Percentiles rank a stretch among this genome's conserved stretches.
Conservation (phyloP, 169 alveolate species). For the Theileria annulata region DNA sequence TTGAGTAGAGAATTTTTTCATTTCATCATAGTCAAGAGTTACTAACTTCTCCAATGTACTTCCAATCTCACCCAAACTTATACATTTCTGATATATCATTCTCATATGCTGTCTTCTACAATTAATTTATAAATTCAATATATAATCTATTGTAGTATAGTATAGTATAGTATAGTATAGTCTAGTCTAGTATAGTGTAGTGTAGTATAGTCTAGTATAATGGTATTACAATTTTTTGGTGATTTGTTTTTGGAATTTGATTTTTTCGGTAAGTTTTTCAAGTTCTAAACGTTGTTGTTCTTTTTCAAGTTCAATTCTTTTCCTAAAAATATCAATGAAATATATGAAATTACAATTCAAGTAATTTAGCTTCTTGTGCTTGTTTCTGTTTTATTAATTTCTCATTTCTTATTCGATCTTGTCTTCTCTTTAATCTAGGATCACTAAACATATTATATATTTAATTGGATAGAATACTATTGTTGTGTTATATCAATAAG, state of each 20-base stretch:
- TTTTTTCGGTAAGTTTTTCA: constrained; percentile 32
- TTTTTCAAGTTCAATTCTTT: constrained; percentile 27
- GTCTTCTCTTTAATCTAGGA: constrained; percentile 68
- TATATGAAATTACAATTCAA: constrained; percentile 19
- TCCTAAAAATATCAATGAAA: neutral
- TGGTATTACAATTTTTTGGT: constrained; percentile 50
- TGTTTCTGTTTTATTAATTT: constrained; percentile 36
- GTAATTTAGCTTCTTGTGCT: constrained; percentile 40
- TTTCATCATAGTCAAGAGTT: constrained; percentile 33
- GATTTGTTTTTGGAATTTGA: constrained; percentile 59
- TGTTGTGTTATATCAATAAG: constrained; percentile 88
- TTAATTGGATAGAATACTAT: constrained; percentile 64
- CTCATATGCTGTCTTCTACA: constrained; percentile 56
- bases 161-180: no score
- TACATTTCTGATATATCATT: constrained; percentile 17
- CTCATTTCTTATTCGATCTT: constrained; percentile 71
- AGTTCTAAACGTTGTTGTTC: constrained; percentile 45
- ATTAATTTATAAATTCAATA: neutral
- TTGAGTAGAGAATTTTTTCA: constrained; percentile 31
- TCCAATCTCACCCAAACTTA: constrained; percentile 26
- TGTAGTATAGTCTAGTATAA: no score
- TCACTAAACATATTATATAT: constrained; percentile 26
- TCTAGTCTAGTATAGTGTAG: neutral
- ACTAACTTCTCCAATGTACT: constrained; percentile 53
- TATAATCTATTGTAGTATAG: neutral